Percentiles rank a stretch among this genome's conserved stretches.
phyloP scores from a whole-genome alignment of 2,329 filamentous ascomycete species.

The Taxawa tesnikishii region DNA sequence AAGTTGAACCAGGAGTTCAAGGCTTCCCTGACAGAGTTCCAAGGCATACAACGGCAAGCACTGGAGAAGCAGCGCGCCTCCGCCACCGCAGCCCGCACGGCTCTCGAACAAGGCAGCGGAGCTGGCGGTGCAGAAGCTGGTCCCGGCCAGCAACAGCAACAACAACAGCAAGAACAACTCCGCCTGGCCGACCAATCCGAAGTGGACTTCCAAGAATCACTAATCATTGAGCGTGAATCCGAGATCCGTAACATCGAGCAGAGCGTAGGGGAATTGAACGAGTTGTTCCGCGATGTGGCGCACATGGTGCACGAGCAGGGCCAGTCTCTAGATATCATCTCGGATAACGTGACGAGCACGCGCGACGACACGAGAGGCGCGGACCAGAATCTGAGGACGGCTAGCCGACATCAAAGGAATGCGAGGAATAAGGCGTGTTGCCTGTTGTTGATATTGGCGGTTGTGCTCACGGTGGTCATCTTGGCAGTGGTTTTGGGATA shows the following conservation, averaged over 20 bases:
- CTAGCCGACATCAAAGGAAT: conserved; percentile 86
- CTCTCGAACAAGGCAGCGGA: conserved; percentile 46
- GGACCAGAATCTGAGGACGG: conserved; percentile 72
- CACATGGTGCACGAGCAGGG: conserved; percentile 95
- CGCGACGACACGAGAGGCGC: conserved; percentile 73
- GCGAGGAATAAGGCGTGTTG: conserved; percentile 92
- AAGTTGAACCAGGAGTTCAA: conserved; percentile 93
- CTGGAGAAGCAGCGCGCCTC: conserved; percentile 88
- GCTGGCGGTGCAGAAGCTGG: conserved; percentile 30
- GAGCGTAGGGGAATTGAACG: conserved; percentile 87
- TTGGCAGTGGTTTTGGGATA: conserved; percentile 72
- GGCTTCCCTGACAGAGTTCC: conserved; percentile 78
- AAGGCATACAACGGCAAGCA: conserved; percentile 76
- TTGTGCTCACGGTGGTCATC: conserved; percentile 82
- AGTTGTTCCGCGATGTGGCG: conserved; percentile 94
- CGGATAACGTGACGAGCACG: conserved; percentile 75
- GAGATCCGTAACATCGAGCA: conserved; percentile 98
- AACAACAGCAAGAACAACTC: conserved; percentile 52
- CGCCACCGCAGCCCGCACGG: conserved; percentile 68
- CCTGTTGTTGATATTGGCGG: conserved; percentile 71
- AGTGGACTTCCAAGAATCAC: conserved; percentile 90
- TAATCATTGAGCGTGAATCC: conserved; percentile 91
- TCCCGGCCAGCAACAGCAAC: conserved; percentile 39
- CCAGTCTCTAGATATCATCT: conserved; percentile 74
- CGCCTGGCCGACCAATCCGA: conserved; percentile 84